These are phyloP conservation scores for Glebionis coronaria DNA, from an alignment of 129 eudicot genomes.

Conservation along the genomic window DNA sequence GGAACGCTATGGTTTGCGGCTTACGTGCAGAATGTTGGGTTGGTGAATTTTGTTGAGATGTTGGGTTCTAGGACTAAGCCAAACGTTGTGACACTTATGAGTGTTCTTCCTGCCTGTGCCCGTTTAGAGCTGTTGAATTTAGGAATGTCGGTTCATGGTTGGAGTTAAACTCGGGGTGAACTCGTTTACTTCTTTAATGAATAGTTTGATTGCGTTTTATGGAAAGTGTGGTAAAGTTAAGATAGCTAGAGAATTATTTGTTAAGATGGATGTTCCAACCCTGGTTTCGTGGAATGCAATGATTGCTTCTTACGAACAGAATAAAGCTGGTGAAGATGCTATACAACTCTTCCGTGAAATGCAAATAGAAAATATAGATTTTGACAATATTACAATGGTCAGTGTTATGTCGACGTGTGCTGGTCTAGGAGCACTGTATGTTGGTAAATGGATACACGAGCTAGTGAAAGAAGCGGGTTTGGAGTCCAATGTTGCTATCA, in stretches of 20 bases:
- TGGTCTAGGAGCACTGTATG: conserved; percentile 30
- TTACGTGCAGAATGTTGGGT: too few species aligned
- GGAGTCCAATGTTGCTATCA: conserved; percentile 31
- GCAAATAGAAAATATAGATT: conserved; percentile 25
- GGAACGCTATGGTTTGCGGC: too few species aligned
- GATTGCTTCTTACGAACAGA: conserved; percentile 48
- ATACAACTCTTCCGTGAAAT: conserved; percentile 38
- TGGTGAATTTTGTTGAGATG: too few species aligned
- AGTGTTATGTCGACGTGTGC: conserved; percentile 49
- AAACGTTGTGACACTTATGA: conserved; percentile 44
- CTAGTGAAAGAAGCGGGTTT: too few species aligned
- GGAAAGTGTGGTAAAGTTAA: conserved; percentile 30
- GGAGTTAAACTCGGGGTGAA: conserved; percentile 47
- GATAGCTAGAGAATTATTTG: conserved; percentile 34
- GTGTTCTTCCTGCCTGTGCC: conserved; percentile 57
- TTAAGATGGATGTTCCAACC: conserved; percentile 33
- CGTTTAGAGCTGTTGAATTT: conserved; percentile 30
- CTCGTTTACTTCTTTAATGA: conserved; percentile 39
- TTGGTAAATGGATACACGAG: conserved; percentile 42
- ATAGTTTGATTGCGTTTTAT: conserved; percentile 49
- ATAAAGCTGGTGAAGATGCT: conserved; percentile 31
- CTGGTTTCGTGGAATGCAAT: conserved; percentile 46
- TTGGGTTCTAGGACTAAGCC: conserved; percentile 40
- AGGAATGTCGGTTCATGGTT: conserved; percentile 48
- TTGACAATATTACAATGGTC: conserved; percentile 41